Conservation (phyloP, 352 stramenopile species). For the Phytophthora lateralis region DNA sequence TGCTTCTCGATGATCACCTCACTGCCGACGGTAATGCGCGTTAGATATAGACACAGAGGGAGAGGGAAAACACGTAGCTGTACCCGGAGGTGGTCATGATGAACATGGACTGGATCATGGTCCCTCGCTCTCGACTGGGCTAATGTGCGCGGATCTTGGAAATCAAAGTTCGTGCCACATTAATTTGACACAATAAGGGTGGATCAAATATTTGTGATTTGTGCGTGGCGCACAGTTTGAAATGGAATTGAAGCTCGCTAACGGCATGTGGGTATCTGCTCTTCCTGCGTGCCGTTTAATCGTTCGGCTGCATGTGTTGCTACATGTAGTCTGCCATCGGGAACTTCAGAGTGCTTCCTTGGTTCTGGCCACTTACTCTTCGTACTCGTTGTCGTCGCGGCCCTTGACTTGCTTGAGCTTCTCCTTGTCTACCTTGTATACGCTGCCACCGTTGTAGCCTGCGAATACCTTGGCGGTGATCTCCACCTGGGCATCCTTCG, state of each 20-base stretch:
- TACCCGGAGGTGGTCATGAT: slow-evolving; percentile 94
- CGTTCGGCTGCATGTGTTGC: slow-evolving; percentile 10
- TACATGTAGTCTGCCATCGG: slow-evolving; percentile 11
- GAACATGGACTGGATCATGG: slow-evolving; percentile 98
- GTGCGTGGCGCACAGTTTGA: neutral
- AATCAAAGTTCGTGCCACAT: slow-evolving; percentile 29
- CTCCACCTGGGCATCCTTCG: slow-evolving; percentile 97
- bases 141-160: slow-evolving; percentile 24
- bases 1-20: slow-evolving; percentile 99
- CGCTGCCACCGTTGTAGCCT: slow-evolving; percentile 86
- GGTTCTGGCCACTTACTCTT: slow-evolving; percentile 34
- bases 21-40: slow-evolving; percentile 33
- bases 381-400: slow-evolving; percentile 75
- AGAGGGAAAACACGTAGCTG: slow-evolving; percentile 26
- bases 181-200: slow-evolving; percentile 8
- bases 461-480: slow-evolving; percentile 98
- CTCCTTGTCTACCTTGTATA: slow-evolving; percentile 94
- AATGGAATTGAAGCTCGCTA: slow-evolving; percentile 18
- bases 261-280: neutral
- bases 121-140: neutral
- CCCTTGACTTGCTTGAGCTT: slow-evolving; percentile 95
- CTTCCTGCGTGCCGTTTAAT: neutral
- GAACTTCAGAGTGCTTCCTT: slow-evolving; percentile 14
- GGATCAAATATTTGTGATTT: slow-evolving; percentile 18
- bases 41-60: slow-evolving; percentile 13